Base-by-base conservation (phyloP, 1,139 yeast genomes). In the Kazachstania sp. region DNA sequence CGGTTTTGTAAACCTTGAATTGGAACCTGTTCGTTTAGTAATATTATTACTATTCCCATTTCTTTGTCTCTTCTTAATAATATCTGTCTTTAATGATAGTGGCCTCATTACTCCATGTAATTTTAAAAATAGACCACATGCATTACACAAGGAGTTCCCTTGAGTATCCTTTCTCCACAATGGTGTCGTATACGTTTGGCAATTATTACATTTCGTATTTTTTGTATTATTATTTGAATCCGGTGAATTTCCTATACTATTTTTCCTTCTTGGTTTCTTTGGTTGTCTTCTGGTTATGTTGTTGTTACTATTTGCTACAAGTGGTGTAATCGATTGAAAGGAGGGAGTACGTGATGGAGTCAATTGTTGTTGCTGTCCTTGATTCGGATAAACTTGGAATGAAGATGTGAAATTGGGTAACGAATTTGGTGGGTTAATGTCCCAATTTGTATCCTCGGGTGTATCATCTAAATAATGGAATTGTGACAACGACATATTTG, bases 31-130 rank as follows among this genome's bases (percentile, higher is more conserved):
- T 18, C 38, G 18, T 19, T 32, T 23, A 23, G 28, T 23, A 23
- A 23, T 23, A 23, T 23, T 36, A 15, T 36, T 11, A 36, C 20
- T 36, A 15, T 20, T 36, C 26, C 42, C 35, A n/a, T 54, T 63
- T 44, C 71, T 54, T 48, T 68, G 70, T 57, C 97, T 75, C 60
- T 88, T 86, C 69, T 90, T 87, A 58, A 90, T 90, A 12, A 92
- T 90, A 66, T 90, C 97, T 0, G 96, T 87, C 63, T 90, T 90
- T 59, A 90, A 72, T 28, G 94, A 82, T 49, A 92, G 74, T 1
- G 97, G 97, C 51, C 97, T 74, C 39, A 92, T 95, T 36, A 92
- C 88, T 20, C 97, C 98, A 62, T 90, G 97, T 39, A 90, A 73
- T 66, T 90, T 90, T 58, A 86, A 72, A 59, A 92, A 90, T 51